These are phyloP conservation scores for Thyridium curvatum DNA, from an alignment of 2,329 filamentous ascomycete species.

Conservation along the genomic window DNA sequence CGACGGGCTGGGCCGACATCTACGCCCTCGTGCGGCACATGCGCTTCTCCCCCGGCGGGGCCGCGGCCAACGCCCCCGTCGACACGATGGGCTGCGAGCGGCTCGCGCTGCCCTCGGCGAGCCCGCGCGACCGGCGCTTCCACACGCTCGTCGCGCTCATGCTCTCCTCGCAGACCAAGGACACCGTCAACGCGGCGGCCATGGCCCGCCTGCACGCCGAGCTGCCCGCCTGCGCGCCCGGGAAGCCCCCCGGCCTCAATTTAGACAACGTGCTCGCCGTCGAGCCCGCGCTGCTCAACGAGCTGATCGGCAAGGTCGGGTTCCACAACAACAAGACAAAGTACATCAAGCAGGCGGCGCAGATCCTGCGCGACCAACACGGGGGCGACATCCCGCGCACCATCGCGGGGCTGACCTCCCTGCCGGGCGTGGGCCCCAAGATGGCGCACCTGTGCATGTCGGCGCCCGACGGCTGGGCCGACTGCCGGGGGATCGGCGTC, in stretches of 20 bases:
- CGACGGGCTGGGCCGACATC: slow-evolving; percentile 76
- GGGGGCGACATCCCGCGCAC: slow-evolving; percentile 73
- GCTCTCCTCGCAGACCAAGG: slow-evolving; percentile 89
- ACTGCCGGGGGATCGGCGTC: slow-evolving; percentile 74
- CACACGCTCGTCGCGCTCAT: slow-evolving; percentile 85
- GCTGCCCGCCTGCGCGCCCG: slow-evolving; percentile 47
- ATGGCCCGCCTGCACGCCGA: slow-evolving; percentile 75
- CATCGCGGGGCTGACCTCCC: slow-evolving; percentile 64
- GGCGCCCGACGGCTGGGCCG: slow-evolving; percentile 53
- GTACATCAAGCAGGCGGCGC: slow-evolving; percentile 67
- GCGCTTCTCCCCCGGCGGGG: slow-evolving; percentile 46
- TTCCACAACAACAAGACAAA: slow-evolving; percentile 95
- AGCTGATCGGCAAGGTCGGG: slow-evolving; percentile 75
- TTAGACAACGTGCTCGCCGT: slow-evolving; percentile 73
- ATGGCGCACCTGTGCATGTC: slow-evolving; percentile 89
- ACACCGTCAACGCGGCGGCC: slow-evolving; percentile 79
- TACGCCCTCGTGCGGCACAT: slow-evolving; percentile 75
- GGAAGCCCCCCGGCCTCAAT: slow-evolving; percentile 51
- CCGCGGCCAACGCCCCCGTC: slow-evolving; percentile 71
- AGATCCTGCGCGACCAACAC: slow-evolving; percentile 65
- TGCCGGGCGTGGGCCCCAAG: slow-evolving; percentile 88
- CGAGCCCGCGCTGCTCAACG: slow-evolving; percentile 57
- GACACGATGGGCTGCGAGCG: slow-evolving; percentile 96
- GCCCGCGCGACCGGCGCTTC: slow-evolving; percentile 59
- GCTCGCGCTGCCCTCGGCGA: slow-evolving; percentile 50